Evolutionary conservation across 2,329 filamentous ascomycete genomes (phyloP), one percentile per base, ranked within the genome.

Genomic region (Cyclaneusma minus): DNA sequence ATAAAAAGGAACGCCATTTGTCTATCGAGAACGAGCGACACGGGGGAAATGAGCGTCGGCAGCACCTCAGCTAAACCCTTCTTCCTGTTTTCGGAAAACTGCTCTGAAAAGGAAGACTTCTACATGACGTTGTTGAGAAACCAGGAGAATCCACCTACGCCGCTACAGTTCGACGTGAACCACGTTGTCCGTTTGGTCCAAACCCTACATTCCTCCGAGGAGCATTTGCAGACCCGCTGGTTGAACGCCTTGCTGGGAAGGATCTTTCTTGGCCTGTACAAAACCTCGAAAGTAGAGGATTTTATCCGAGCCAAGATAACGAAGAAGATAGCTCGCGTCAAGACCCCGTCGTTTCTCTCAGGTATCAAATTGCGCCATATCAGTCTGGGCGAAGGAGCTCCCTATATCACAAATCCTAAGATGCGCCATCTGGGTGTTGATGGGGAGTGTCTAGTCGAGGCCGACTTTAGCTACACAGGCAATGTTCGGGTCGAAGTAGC

Each of bases 61-160:
- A 56, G 50, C 19, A 60, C 58, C 17, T 45, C 65, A 3, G 74
- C 81, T 5, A 85, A 81, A 39, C 84, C 89, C 0, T 95, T 94
- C 54, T 95, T 75, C 45, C 60, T 98, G 4, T 98, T 95, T 51
- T 91, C 82, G 0, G 84, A 95, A 38, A 93, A 91, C 43, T 82
- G 82, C 48, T 93, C 85, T 0, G 83, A 89, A 24, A 98, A 98
- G 50, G 89, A 98, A 51, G 89, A 98, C 48, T 95, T 98, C 52
- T 98, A 98, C 50, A 87, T 93, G 51, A 80, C 87, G 8, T 60
- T 98, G 39, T 60, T 98, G 20, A 73, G 75, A 41, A 91, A 85
- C 36, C 80, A 92, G 46, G 75, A 84, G 38, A 58, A 60, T 12
- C 65, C 72, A 1, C 83, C 84, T 0, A 62, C 63, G 28, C 77